phyloP scores from a whole-genome alignment of 345 rosid species.

The Theobroma cacao region DNA sequence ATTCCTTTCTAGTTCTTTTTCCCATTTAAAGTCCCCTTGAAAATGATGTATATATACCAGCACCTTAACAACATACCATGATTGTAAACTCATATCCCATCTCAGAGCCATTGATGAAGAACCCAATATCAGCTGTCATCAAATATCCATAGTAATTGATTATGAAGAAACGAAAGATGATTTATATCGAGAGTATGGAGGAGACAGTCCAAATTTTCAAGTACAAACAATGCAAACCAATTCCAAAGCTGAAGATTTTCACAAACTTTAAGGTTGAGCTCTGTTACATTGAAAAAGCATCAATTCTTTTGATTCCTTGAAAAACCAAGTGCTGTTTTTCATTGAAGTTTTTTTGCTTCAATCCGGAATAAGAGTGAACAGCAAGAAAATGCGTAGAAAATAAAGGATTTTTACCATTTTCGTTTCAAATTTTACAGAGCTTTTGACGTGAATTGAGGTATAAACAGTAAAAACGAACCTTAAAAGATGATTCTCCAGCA shows the following conservation, averaged over 20 bases:
- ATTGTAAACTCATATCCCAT: constrained; percentile 86
- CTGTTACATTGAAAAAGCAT: constrained; percentile 3
- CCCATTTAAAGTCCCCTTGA: not conserved
- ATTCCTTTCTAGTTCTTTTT: not conserved
- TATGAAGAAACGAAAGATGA: not conserved
- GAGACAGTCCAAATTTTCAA: not conserved
- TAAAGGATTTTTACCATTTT: not conserved
- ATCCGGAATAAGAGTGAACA: not conserved
- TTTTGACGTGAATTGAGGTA: not conserved
- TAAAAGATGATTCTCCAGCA: constrained; percentile 15
- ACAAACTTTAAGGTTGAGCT: not conserved
- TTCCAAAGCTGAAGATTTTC: no score
- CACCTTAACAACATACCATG: constrained; percentile 34
- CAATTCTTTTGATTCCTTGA: not conserved
- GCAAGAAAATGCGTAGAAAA: not conserved
- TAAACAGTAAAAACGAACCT: constrained; percentile 22
- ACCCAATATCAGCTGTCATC: constrained; percentile 70
- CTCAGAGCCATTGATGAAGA: constrained; percentile 75
- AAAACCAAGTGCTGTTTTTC: constrained; percentile 2
- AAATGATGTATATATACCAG: not conserved
- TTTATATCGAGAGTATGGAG: not conserved
- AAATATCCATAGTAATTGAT: not conserved
- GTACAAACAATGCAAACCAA: not conserved
- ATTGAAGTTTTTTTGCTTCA: not conserved
- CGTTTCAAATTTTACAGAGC: not conserved